Evolutionary conservation across 129 eudicot species (phyloP).

Genomic region (Arctium lappa): DNA sequence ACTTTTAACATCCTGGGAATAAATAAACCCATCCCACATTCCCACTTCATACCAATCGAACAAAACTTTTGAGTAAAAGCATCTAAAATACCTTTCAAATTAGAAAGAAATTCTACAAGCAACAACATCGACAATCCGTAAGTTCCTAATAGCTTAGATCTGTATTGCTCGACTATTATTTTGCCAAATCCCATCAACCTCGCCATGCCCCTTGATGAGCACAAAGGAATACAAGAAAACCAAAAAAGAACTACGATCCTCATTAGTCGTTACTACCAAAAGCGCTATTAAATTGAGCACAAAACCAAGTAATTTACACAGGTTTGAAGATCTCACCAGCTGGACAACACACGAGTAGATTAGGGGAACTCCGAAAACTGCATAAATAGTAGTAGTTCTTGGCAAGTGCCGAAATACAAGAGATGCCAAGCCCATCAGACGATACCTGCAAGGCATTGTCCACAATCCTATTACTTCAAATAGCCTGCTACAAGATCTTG

Average conservation of each 20-base stretch:
- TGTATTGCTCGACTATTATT: slow-evolving; percentile 25
- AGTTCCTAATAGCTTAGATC: slow-evolving; percentile 7
- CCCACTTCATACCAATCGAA: neutral
- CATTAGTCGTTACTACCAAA: slow-evolving; percentile 20
- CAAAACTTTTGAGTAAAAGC: neutral
- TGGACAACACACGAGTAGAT: slow-evolving; percentile 8
- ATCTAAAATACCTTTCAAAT: neutral
- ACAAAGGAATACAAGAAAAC: slow-evolving; percentile 21
- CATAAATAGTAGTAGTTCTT: slow-evolving; percentile 6
- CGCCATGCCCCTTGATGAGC: slow-evolving; percentile 11
- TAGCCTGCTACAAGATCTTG: neutral
- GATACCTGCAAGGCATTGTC: slow-evolving; percentile 23
- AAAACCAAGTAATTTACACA: slow-evolving; percentile 41
- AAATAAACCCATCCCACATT: neutral
- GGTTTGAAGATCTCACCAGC: slow-evolving; percentile 24
- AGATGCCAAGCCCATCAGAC: slow-evolving; percentile 25
- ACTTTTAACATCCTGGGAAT: neutral
- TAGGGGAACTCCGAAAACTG: slow-evolving; percentile 11
- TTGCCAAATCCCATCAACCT: slow-evolving; percentile 10
- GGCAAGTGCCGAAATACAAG: slow-evolving; percentile 9
- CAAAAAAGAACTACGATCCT: slow-evolving; percentile 16
- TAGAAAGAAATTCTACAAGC: slow-evolving; percentile 11
- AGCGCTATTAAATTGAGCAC: slow-evolving; percentile 22
- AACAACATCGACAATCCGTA: slow-evolving; percentile 8
- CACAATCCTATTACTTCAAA: neutral